Evolutionary conservation across 345 rosid species (phyloP).

Genomic region (Murraya paniculata): DNA sequence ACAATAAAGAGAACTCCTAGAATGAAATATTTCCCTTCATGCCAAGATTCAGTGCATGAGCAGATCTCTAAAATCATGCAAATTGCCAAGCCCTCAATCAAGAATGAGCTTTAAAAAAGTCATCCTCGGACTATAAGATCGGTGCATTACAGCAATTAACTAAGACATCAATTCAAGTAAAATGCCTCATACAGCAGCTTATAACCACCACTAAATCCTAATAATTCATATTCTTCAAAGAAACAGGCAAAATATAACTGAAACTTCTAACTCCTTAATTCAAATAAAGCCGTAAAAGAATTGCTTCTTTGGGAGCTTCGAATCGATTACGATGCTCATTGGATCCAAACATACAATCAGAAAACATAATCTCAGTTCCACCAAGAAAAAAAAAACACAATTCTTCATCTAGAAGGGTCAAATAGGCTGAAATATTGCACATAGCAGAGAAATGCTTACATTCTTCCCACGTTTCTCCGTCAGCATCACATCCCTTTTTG

Average conservation of each 20-base stretch:
- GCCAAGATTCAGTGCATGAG: neutral
- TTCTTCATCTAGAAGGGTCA: neutral
- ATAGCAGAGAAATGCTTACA: slow-evolving; percentile 53
- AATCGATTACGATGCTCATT: neutral
- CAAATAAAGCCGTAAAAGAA: neutral
- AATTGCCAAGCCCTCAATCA: neutral
- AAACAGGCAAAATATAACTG: neutral
- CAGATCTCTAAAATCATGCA: neutral
- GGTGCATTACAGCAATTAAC: neutral
- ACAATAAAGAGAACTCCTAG: neutral
- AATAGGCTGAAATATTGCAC: neutral
- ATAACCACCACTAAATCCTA: neutral
- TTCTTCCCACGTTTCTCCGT: slow-evolving; percentile 91
- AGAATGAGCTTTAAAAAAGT: neutral
- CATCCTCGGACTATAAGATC: neutral
- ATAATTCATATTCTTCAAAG: neutral
- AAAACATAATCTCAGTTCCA: neutral
- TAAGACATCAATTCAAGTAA: neutral
- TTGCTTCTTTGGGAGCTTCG: neutral
- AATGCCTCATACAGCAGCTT: neutral
- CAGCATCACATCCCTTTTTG: slow-evolving; percentile 87
- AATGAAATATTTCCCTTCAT: neutral
- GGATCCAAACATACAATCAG: neutral
- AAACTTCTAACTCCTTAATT: neutral
- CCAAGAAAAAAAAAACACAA: neutral